Base-by-base conservation (phyloP, 306 rosid species). In the Oemleria cerasiformis region DNA sequence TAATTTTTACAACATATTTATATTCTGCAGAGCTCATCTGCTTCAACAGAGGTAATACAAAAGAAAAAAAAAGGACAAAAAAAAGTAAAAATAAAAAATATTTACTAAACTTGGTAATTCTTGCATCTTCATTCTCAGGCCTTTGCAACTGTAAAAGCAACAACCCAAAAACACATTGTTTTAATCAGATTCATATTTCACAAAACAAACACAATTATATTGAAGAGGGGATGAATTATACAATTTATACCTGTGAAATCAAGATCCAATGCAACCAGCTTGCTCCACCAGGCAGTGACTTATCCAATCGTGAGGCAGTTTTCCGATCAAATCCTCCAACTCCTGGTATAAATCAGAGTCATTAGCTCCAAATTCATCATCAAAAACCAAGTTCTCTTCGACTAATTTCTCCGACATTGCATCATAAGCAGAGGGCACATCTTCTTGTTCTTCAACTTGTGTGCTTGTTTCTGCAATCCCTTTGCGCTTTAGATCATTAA, bases 321-420 rank as follows among this genome's bases (percentile, higher is more conserved):
- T 87, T 39, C 68, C 82, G 49, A 91, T 84, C 92, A 89, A 79
- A 82, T 91, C 92, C 86, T 89, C 96, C 73, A 89, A 70, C 58
- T 94, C 95, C 63, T 84, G 86, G 69, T 86, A 91, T 55, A 94
- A 79, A 39, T 81, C 84, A 0, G 91, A 80, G 82, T 86, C 95
- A 77, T 86, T 87, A 53, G 80, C 78, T 58, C 74, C 84, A 25
- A 80, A 64, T 43, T 73, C 87, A 72, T 89, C 95, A 50, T 83
- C 91, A 47, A 79, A 75, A 41, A 64, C 30, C 59, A 76, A 51
- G 56, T 54, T 81, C 19, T 86, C 90, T 23, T 70, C 63, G 54
- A 82, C 65, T 1, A 89, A 62, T 11, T 80, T 76, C 55, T 89
- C 92, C 0, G 94, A 81, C 87, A 84, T 45, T 36, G 68, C 84